A percentile compares a stretch with the other conserved stretches of the same genome.
phyloP scores from a whole-genome alignment of 352 stramenopile species.

The Phytopythium delawarense region DNA sequence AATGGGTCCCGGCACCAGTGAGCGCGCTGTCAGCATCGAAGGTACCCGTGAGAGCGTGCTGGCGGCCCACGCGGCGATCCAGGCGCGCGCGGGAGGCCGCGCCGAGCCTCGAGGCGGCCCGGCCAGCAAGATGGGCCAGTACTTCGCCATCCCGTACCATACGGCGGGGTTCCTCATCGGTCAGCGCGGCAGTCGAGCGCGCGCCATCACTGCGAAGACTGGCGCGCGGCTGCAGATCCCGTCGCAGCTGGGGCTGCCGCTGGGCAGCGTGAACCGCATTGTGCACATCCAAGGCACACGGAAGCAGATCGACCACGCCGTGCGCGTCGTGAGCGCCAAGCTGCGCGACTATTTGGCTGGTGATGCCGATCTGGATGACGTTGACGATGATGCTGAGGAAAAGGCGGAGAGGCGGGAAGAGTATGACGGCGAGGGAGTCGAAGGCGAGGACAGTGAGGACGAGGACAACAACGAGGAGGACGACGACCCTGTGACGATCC shows the following conservation, averaged over 20 bases:
- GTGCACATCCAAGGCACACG: constrained; percentile 58
- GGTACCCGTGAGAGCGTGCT: constrained; percentile 30
- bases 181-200: constrained; percentile 27
- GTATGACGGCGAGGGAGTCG: not conserved
- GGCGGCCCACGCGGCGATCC: constrained; percentile 32
- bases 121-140: constrained; percentile 40
- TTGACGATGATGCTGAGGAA: not conserved
- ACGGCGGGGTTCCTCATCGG: constrained; percentile 52
- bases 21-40: constrained; percentile 42
- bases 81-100: constrained; percentile 35
- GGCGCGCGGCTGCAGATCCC: constrained; percentile 59
- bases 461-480: constrained; percentile 1
- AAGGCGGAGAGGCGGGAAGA: not conserved
- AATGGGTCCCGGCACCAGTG: constrained; percentile 36
- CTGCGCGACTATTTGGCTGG: constrained; percentile 39
- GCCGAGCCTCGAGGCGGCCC: constrained; percentile 16
- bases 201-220: constrained; percentile 38
- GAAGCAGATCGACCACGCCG: constrained; percentile 40
- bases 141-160: constrained; percentile 60
- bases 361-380: constrained; percentile 3
- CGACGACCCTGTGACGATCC: constrained; percentile 51
- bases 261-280: constrained; percentile 59
- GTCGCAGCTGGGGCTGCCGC: constrained; percentile 36
- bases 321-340: constrained; percentile 21
- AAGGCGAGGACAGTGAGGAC: not conserved